phyloP scores from a whole-genome alignment of 768 basidiomycete genomes.

The Termitomyces eurrhizus region DNA sequence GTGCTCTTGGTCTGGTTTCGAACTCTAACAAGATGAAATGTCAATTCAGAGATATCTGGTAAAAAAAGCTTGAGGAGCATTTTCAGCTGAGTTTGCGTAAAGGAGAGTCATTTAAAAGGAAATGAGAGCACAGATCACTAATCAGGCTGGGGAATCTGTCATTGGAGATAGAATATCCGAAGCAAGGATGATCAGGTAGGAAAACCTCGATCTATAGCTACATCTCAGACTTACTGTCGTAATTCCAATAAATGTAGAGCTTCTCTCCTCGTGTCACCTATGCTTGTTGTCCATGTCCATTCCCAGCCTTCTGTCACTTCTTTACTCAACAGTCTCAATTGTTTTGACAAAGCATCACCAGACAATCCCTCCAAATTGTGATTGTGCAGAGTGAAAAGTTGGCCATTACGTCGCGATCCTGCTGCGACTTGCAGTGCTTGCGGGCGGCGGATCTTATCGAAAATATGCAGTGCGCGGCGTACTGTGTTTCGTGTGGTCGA shows the following conservation, averaged over 20 bases:
- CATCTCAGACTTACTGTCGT: neutral
- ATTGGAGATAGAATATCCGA: no score
- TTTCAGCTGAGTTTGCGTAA: no score
- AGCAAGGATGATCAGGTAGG: no score
- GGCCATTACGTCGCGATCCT: conserved; percentile 36
- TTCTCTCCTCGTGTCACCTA: conserved; percentile 37
- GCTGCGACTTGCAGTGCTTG: conserved; percentile 34
- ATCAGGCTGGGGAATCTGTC: no score
- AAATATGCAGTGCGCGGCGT: conserved; percentile 39
- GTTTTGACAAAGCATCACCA: conserved; percentile 24
- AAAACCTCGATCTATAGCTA: no score
- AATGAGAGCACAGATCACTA: no score
- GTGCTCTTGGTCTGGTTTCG: no score
- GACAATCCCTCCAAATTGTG: conserved; percentile 25
- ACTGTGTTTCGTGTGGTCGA: conserved; percentile 34
- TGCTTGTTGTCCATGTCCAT: conserved; percentile 55
- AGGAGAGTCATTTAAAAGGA: no score
- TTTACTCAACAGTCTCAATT: conserved; percentile 35
- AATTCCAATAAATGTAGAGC: conserved; percentile 28
- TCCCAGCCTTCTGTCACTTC: conserved; percentile 51
- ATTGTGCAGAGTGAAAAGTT: conserved; percentile 35
- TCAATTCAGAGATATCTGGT: no score
- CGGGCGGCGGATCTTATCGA: conserved; percentile 48
- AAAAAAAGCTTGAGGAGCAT: no score
- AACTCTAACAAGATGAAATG: no score